Conservation (phyloP, 306 rosid species). For the Cicer cuneatum region DNA sequence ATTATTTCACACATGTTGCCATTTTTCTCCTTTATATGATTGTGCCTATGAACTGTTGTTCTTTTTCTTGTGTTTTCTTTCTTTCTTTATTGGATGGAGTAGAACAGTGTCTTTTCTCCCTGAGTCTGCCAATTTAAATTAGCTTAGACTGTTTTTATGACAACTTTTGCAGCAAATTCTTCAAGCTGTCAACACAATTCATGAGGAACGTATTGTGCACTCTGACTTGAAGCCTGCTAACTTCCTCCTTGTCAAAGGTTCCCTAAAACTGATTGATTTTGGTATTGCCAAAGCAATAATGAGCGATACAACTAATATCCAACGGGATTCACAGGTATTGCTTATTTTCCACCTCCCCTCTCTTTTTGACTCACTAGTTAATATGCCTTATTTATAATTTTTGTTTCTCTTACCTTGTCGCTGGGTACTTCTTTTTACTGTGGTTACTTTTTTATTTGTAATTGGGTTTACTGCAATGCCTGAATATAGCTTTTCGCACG, state of each 20-base stretch:
- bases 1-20: neutral
- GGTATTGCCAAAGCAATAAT: constrained; percentile 97
- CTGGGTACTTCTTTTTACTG: neutral
- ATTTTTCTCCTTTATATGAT: constrained; percentile 23
- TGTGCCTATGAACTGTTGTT: constrained; percentile 6
- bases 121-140: neutral
- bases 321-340: constrained; percentile 91
- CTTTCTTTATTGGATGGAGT: constrained; percentile 12
- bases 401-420: constrained; percentile 5
- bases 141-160: constrained; percentile 41
- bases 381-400: neutral
- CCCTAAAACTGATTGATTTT: constrained; percentile 89
- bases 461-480: constrained; percentile 3
- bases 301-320: constrained; percentile 96
- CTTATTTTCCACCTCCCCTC: constrained; percentile 22
- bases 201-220: constrained; percentile 93
- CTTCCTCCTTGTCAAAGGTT: constrained; percentile 94
- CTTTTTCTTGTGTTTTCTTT: constrained; percentile 12
- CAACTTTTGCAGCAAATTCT: constrained; percentile 84
- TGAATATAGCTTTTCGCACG: neutral
- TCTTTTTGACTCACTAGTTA: constrained; percentile 1
- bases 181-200: constrained; percentile 89
- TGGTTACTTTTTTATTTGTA: neutral
- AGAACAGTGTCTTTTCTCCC: neutral
- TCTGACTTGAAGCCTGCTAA: constrained; percentile 98